Evolutionary conservation across 2,329 filamentous ascomycete genomes (phyloP).

Genomic region (Pseudophaeomoniella oleicola): DNA sequence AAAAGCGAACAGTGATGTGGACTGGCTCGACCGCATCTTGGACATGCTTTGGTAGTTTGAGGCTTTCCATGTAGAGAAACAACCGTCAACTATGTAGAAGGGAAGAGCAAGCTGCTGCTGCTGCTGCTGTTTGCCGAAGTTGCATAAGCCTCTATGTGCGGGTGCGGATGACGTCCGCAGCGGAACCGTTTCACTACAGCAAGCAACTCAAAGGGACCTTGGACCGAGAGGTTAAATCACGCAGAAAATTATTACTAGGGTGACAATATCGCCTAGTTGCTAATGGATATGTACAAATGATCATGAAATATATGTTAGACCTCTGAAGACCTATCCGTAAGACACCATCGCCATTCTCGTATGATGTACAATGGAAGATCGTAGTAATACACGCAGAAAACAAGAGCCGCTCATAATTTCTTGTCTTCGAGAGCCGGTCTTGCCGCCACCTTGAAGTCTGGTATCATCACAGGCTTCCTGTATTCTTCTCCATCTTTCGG

Average conservation of each 20-base stretch:
- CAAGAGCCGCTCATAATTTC: background rate
- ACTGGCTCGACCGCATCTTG: slow-evolving; percentile 32
- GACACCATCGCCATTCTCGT: too few species aligned
- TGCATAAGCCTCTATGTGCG: background rate
- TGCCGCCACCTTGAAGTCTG: background rate
- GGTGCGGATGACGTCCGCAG: background rate
- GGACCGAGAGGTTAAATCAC: too few species aligned
- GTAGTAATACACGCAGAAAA: too few species aligned
- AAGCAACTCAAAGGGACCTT: too few species aligned
- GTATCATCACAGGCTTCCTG: background rate
- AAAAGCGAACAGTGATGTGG: slow-evolving; percentile 80
- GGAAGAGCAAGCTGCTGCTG: too few species aligned
- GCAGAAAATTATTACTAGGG: too few species aligned
- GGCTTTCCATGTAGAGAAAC: background rate
- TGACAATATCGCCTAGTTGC: too few species aligned
- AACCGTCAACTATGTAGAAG: background rate
- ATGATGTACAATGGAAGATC: background rate
- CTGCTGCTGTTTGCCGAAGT: too few species aligned
- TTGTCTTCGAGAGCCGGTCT: background rate
- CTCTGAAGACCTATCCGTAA: too few species aligned
- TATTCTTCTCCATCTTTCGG: background rate
- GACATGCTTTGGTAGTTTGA: slow-evolving; percentile 5
- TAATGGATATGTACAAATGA: too few species aligned
- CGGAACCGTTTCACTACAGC: background rate
- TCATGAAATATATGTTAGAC: too few species aligned